Evolutionary conservation across 1,284 basidiomycete genomes (phyloP).

Genomic region (Naganishia cerealis): DNA sequence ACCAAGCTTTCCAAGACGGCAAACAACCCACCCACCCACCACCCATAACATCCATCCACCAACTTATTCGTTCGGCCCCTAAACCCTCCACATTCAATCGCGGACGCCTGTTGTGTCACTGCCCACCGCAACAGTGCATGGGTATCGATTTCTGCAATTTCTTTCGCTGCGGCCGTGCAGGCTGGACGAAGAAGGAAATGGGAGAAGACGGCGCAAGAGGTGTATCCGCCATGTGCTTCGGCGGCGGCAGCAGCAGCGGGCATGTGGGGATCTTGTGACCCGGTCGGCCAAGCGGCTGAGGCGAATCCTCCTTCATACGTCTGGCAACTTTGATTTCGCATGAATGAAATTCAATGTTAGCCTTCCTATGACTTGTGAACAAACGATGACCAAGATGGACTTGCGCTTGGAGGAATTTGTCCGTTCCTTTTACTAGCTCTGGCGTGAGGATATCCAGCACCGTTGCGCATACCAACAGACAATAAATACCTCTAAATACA

Average conservation of each 20-base stretch:
- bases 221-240: constrained; percentile 97
- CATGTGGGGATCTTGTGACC: constrained; percentile 45
- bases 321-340: constrained; percentile 68
- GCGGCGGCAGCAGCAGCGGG: constrained; percentile 61
- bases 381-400: constrained; percentile 7
- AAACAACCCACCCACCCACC: constrained; percentile 96
- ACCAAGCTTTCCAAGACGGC: constrained; percentile 69
- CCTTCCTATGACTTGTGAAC: background rate
- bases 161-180: background rate
- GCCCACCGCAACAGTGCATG: constrained; percentile 75
- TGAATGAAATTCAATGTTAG: constrained; percentile 41
- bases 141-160: constrained; percentile 54
- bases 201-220: constrained; percentile 83
- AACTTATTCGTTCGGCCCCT: constrained; percentile 93
- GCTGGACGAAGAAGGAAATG: constrained; percentile 68
- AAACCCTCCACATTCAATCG: constrained; percentile 87
- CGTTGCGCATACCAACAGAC: constrained; percentile 68
- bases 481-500: constrained; percentile 68
- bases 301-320: constrained; percentile 98
- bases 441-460: constrained; percentile 81
- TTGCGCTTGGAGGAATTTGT: constrained; percentile 55
- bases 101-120: constrained; percentile 78
- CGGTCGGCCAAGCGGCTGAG: constrained; percentile 63
- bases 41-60: constrained; percentile 97
- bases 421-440: constrained; percentile 66